Percentiles rank a stretch among this genome's conserved stretches.
Evolutionary conservation across 1,284 basidiomycete species (phyloP).

Genomic region (Cryptococcus hybrid): DNA sequence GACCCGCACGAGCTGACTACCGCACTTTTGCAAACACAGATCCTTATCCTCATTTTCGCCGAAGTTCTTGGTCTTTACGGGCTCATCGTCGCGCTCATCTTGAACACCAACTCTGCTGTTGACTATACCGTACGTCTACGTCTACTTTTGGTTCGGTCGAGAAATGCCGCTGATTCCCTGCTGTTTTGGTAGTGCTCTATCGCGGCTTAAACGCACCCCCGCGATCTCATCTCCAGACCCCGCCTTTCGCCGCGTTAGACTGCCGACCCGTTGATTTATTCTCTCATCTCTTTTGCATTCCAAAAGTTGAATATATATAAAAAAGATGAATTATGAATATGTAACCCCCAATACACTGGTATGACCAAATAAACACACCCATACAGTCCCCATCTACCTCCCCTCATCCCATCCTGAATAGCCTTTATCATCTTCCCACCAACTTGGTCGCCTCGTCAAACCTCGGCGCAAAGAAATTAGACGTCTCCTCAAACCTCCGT

Average conservation of each 20-base stretch:
- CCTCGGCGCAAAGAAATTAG: conserved; percentile 76
- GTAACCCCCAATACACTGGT: too few species aligned
- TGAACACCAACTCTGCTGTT: conserved; percentile 53
- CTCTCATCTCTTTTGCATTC: too few species aligned
- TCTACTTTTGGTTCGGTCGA: neutral
- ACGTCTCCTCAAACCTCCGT: conserved; percentile 74
- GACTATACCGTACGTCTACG: conserved; percentile 29
- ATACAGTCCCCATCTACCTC: neutral
- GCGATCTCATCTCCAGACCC: too few species aligned
- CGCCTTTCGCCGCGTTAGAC: too few species aligned
- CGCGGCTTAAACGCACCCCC: neutral
- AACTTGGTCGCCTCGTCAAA: conserved; percentile 83
- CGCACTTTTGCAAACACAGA: conserved; percentile 49
- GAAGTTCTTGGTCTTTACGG: conserved; percentile 74
- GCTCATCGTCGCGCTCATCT: conserved; percentile 57
- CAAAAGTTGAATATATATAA: too few species aligned
- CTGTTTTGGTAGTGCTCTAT: neutral
- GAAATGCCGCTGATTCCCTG: neutral
- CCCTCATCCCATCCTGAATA: conserved; percentile 53
- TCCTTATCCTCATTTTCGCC: conserved; percentile 88
- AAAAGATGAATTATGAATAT: too few species aligned
- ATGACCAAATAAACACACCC: too few species aligned
- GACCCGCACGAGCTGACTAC: too few species aligned
- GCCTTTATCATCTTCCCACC: conserved; percentile 87
- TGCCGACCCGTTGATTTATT: too few species aligned